A percentile compares a stretch with the other conserved stretches of the same genome.
phyloP scores from a whole-genome alignment of 2,329 filamentous ascomycete genomes.

The Mycocentrospora acerina region DNA sequence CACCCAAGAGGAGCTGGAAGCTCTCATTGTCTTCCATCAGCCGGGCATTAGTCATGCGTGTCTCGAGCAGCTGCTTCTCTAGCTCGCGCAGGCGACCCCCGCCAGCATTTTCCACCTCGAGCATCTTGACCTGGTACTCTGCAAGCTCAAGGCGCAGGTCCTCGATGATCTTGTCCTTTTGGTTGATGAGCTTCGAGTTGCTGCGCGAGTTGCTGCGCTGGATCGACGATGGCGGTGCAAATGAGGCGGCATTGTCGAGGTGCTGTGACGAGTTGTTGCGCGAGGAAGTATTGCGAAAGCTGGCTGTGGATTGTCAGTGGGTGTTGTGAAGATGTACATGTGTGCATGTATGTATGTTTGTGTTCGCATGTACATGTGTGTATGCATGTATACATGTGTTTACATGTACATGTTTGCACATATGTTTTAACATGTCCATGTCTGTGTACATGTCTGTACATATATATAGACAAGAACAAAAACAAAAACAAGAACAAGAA shows the following conservation, averaged over 20 bases:
- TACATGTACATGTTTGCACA: too few species aligned
- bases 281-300: slow-evolving; percentile 47
- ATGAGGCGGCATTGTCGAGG: slow-evolving; percentile 75
- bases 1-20: slow-evolving; percentile 90
- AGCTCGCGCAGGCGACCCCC: slow-evolving; percentile 85
- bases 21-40: slow-evolving; percentile 99
- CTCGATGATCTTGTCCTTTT: slow-evolving; percentile 97
- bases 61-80: slow-evolving; percentile 87
- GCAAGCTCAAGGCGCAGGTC: slow-evolving; percentile 87
- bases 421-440: too few species aligned
- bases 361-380: too few species aligned
- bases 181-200: slow-evolving; percentile 84
- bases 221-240: slow-evolving; percentile 81
- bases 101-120: slow-evolving; percentile 90
- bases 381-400: too few species aligned
- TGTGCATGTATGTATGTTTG: too few species aligned
- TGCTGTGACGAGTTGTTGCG: slow-evolving; percentile 59
- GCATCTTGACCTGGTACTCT: slow-evolving; percentile 91
- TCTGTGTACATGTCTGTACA: too few species aligned
- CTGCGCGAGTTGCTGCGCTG: slow-evolving; percentile 87
- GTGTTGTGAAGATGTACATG: too few species aligned
- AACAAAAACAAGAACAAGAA: slow-evolving; percentile 4
- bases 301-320: slow-evolving; percentile 38
- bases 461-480: too few species aligned
- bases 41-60: slow-evolving; percentile 91